Percentiles rank a stretch among this genome's conserved stretches.
These are phyloP conservation scores for Lactarius sp. DNA, from an alignment of 768 basidiomycete genomes.

Conservation along the genomic window DNA sequence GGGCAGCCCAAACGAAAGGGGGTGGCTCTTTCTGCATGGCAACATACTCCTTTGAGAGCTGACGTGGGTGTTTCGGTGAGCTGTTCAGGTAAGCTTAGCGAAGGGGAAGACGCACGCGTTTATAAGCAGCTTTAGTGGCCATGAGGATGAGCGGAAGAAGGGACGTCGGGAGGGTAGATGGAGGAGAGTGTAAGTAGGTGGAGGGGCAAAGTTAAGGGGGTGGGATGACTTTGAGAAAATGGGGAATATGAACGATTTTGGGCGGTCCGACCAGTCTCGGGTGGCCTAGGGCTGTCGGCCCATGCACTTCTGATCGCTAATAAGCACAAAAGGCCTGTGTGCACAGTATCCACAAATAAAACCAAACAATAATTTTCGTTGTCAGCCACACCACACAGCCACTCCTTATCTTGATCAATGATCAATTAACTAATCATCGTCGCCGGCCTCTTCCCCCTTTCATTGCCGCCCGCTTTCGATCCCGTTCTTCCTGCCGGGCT, in stretches of 20 bases:
- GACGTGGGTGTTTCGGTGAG: constrained; percentile 12
- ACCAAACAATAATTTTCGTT: not conserved
- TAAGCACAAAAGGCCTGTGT: not conserved
- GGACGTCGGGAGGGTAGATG: not conserved
- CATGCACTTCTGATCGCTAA: too few relatives aligned
- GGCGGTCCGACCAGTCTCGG: constrained; percentile 1
- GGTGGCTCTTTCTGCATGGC: constrained; percentile 91
- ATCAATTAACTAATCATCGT: constrained; percentile 25
- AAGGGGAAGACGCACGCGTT: constrained; percentile 51
- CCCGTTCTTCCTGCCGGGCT: constrained; percentile 74
- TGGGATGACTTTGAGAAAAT: not conserved
- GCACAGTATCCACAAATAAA: not conserved
- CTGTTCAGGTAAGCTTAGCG: constrained; percentile 18
- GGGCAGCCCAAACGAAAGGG: constrained; percentile 92
- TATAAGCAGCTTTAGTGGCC: constrained; percentile 84
- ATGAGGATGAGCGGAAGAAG: constrained; percentile 36
- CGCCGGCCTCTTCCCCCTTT: constrained; percentile 29
- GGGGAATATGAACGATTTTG: not conserved
- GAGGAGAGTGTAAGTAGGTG: not conserved
- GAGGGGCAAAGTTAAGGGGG: not conserved
- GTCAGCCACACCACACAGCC: not conserved
- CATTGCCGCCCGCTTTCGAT: constrained; percentile 42
- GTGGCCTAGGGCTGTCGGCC: not conserved
- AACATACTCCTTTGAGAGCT: constrained; percentile 87
- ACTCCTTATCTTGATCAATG: not conserved